Percentiles rank a stretch among this genome's conserved stretches.
These are phyloP conservation scores for Atkinsonella texensis DNA, from an alignment of 2,329 filamentous ascomycete genomes.

Conservation along the genomic window DNA sequence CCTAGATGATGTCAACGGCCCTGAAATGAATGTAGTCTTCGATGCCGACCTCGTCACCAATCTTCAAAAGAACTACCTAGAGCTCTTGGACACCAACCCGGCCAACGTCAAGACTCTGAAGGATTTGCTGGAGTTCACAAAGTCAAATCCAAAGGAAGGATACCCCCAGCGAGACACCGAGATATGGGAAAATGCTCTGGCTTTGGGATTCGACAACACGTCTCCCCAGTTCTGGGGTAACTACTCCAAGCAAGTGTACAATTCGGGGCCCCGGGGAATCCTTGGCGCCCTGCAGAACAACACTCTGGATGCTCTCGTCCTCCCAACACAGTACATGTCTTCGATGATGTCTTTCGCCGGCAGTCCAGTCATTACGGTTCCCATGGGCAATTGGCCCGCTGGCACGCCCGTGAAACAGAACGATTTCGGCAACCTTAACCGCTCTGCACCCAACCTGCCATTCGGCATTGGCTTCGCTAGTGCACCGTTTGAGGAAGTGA, in stretches of 20 bases:
- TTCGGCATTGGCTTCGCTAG: constrained; percentile 55
- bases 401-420: constrained; percentile 35
- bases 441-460: constrained; percentile 40
- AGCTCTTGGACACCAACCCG: constrained; percentile 44
- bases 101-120: constrained; percentile 37
- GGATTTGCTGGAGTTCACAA: constrained; percentile 44
- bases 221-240: constrained; percentile 43
- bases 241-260: constrained; percentile 40
- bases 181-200: constrained; percentile 42
- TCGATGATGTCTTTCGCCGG: constrained; percentile 43
- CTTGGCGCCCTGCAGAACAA: constrained; percentile 42
- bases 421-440: constrained; percentile 32
- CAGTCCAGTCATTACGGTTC: constrained; percentile 47
- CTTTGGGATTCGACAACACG: constrained; percentile 40
- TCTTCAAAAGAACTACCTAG: constrained; percentile 39
- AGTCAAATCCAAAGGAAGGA: constrained; percentile 36
- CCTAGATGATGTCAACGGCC: constrained; percentile 16
- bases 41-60: constrained; percentile 44
- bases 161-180: constrained; percentile 46
- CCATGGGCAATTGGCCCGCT: constrained; percentile 44
- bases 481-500: constrained; percentile 44
- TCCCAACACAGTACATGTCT: constrained; percentile 40
- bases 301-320: constrained; percentile 45
- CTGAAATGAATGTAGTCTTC: constrained; percentile 27
- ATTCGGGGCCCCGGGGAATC: constrained; percentile 44